Percentiles rank a stretch among this genome's conserved stretches.
Conservation (phyloP, 2,329 filamentous ascomycete species). For the Pseudonectria buxi region DNA sequence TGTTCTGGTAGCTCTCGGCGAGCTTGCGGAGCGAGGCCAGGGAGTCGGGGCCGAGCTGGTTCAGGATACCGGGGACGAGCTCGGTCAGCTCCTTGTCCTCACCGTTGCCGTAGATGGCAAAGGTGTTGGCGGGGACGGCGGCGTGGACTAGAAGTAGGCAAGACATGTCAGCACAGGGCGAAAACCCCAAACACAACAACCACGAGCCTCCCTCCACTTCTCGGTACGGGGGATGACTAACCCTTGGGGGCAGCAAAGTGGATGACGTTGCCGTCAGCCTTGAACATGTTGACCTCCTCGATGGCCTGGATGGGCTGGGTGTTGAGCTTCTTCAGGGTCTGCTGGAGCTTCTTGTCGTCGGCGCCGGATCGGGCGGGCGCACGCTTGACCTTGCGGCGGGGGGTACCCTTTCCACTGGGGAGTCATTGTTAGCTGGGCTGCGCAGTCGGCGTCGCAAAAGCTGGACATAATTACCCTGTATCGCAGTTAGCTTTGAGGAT, state of each 20-base stretch:
- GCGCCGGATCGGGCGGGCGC: slow-evolving; percentile 85
- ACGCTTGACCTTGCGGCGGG: slow-evolving; percentile 97
- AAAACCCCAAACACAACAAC: slow-evolving; percentile 7
- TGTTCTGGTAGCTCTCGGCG: slow-evolving; percentile 97
- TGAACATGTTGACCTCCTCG: slow-evolving; percentile 99
- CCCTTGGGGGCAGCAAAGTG: slow-evolving; percentile 98
- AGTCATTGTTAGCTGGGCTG: slow-evolving; percentile 22
- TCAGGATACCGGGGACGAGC: slow-evolving; percentile 97
- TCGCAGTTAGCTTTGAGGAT: slow-evolving; percentile 9
- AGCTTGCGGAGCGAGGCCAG: slow-evolving; percentile 96
- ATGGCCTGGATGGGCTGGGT: slow-evolving; percentile 99
- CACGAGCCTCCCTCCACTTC: too few species aligned
- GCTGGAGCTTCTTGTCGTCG: slow-evolving; percentile 99
- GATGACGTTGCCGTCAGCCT: slow-evolving; percentile 99
- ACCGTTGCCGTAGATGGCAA: slow-evolving; percentile 97
- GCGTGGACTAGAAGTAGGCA: slow-evolving; percentile 67
- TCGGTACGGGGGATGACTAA: slow-evolving; percentile 50
- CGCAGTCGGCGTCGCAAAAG: slow-evolving; percentile 7
- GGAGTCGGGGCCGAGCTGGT: slow-evolving; percentile 98
- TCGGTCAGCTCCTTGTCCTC: slow-evolving; percentile 99
- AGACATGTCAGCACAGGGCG: slow-evolving; percentile 11
- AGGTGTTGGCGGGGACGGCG: slow-evolving; percentile 95
- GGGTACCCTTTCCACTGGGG: slow-evolving; percentile 86
- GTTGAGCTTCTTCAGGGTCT: slow-evolving; percentile 97
- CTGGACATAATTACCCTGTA: slow-evolving; percentile 30